Base-by-base conservation (phyloP, 2,329 filamentous ascomycete species). In the Verticillium longisporum region DNA sequence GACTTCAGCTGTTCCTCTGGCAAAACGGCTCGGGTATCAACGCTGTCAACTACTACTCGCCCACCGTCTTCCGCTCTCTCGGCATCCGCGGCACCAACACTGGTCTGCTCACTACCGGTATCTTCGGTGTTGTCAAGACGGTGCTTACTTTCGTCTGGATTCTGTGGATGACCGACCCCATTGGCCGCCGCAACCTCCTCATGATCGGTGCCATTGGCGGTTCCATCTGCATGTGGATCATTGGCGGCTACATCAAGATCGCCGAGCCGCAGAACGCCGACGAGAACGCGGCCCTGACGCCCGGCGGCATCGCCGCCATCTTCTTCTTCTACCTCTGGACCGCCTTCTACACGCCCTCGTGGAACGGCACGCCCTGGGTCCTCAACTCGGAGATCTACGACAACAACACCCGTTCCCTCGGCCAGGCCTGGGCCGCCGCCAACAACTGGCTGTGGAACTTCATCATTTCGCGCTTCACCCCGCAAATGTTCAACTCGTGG, bases 271-370 rank as follows among this genome's bases (percentile, higher is more conserved):
- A 66, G 7, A 65, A 65, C 18, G 45, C n/a, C 45, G 70, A 76
- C 7, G 64, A 70, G 0, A 69, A 65, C 4, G 71, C 65, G 9
- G 50, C 63, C n/a, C 54, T 76, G 79, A 60, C 75, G 70, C 33
- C 71, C 67, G 55, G 81, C 18, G 84, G 84, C 3, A 83, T 84
- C 59, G 81, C 82, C 1, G 84, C 84, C 26, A 80, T 89, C 62
- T 85, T 87, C 72, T 89, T 91, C 78, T 89, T 91, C 76, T 91
- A 90, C 68, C 78, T 91, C 0, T 91, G 86, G 85, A 90, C 88
- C 0, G 84, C 82, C 0, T 87, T 88, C 72, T 92, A 92, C 75
- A 90, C 87, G 0, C 88, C 84, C 0, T 83, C 83, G 0, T 90
- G 87, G 88, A 90, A 90, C 69, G 88, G 87, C 1, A 89, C 87